These are phyloP conservation scores for Candida loeiensis DNA, from an alignment of 805 yeast genomes.

Conservation along the genomic window DNA sequence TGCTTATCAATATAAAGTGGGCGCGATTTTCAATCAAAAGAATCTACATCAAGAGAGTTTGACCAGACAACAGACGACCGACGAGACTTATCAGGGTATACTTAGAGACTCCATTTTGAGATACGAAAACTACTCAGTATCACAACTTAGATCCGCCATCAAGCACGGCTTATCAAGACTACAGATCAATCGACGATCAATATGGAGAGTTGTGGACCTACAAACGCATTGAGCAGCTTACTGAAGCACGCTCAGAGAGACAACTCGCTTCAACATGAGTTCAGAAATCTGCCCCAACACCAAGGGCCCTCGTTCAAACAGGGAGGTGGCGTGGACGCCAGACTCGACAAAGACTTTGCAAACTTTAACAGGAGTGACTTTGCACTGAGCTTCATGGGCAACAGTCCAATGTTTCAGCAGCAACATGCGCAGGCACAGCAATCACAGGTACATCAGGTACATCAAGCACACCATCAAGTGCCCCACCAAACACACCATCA, in stretches of 20 bases:
- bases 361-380: constrained; percentile 24
- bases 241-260: constrained; percentile 41
- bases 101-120: no score
- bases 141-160: neutral
- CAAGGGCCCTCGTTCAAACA: constrained; percentile 12
- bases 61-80: no score
- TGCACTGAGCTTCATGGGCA: constrained; percentile 14
- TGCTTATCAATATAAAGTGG: no score
- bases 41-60: no score
- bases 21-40: no score
- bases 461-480: constrained; percentile 8
- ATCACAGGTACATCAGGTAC: no score
- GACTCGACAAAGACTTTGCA: constrained; percentile 38
- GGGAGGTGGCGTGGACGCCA: constrained; percentile 25
- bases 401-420: constrained; percentile 6
- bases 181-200: constrained; percentile 11
- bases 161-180: neutral
- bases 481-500: constrained; percentile 7
- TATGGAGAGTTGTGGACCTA: constrained; percentile 45
- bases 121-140: no score
- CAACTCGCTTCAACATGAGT: constrained; percentile 36
- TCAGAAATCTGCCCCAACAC: constrained; percentile 8
- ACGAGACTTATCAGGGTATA: no score
- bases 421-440: constrained; percentile 5
- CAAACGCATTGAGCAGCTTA: constrained; percentile 42